Evolutionary conservation across 2,329 filamentous ascomycete genomes (phyloP), one percentile per base, ranked within the genome.

Genomic region (Sclerotinia sclerotiorum): DNA sequence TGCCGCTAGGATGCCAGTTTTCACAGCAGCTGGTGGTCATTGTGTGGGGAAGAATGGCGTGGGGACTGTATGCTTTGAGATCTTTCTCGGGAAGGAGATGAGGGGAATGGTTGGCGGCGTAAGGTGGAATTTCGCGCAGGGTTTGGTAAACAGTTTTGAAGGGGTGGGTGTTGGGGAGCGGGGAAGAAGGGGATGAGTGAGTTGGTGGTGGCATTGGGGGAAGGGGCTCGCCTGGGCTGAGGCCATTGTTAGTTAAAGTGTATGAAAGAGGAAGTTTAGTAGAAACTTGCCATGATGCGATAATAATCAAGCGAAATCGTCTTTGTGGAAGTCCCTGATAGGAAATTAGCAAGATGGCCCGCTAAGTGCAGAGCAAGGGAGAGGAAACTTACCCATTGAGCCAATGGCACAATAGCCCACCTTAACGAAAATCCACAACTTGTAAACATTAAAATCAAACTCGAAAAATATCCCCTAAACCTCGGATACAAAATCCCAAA

Each of bases 181-280:
- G 0, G 79, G 76, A 3, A 13, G 32, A 78, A 79, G 71, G 71
- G 1, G 79, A 74, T 1, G 79, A 81, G 70, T 93, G 88, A 0
- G 89, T 92, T 0, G 86, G 81, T 0, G 75, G 55, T 0, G 92
- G 91, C 44, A 93, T 90, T 0, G 81, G 76, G 0, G 91, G 91
- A 0, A 95, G 82, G 1, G 74, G 78, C 76, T 95, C 91, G 0
- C 92, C 92, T 0, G 91, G 90, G 7, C 89, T 85, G 35, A 13
- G 24, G 29, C 24, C 13, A 44, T 17, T 48, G 48, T 71, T 67
- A 71, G 49, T 60, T 2, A 57, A 39, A 10, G 39, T 39, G 35
- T 1, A 35, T 51, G 6, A 55, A 32, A 19, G 39, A 10, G 27
- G 35, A 48, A 27, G 19, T 15, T 4, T 2, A 2, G n/a, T 56